Evolutionary conservation across 495 filamentous ascomycete genomes (phyloP).

Genomic region (Stereocaulon alpinum): DNA sequence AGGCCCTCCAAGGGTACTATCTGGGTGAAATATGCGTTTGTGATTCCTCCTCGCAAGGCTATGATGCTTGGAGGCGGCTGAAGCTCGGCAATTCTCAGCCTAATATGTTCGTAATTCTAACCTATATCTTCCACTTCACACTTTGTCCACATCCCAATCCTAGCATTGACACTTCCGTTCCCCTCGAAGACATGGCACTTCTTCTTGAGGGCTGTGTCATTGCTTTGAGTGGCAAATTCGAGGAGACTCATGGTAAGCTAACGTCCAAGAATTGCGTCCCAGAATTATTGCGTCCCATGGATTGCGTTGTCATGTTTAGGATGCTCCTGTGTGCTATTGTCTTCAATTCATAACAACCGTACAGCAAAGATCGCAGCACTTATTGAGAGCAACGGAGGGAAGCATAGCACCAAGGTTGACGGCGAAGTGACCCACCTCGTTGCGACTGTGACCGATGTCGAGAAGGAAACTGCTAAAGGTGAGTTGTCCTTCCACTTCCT

Average conservation of each 20-base stretch:
- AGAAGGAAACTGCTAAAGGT: neutral
- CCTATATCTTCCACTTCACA: neutral
- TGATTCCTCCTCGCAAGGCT: too few relatives aligned
- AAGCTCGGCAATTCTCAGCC: too few relatives aligned
- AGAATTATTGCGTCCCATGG: too few relatives aligned
- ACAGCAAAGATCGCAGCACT: slow-evolving; percentile 30
- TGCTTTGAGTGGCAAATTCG: slow-evolving; percentile 52
- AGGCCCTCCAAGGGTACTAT: too few relatives aligned
- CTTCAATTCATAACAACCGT: neutral
- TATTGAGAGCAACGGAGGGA: slow-evolving; percentile 41
- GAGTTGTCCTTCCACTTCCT: neutral
- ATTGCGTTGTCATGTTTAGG: too few relatives aligned
- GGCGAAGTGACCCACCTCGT: slow-evolving; percentile 49
- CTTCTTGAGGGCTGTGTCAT: slow-evolving; percentile 40
- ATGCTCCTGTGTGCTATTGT: too few relatives aligned
- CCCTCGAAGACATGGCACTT: slow-evolving; percentile 23
- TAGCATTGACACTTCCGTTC: too few relatives aligned
- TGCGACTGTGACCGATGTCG: neutral
- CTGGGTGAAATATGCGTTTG: too few relatives aligned
- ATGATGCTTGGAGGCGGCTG: too few relatives aligned
- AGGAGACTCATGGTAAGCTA: slow-evolving; percentile 42
- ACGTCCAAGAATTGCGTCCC: slow-evolving; percentile 17
- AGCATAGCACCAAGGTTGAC: slow-evolving; percentile 36
- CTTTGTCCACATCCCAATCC: neutral
- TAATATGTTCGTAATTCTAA: neutral